These are phyloP conservation scores for Sodiomyces alkalinus DNA, from an alignment of 2,329 filamentous ascomycete species.

Conservation along the genomic window DNA sequence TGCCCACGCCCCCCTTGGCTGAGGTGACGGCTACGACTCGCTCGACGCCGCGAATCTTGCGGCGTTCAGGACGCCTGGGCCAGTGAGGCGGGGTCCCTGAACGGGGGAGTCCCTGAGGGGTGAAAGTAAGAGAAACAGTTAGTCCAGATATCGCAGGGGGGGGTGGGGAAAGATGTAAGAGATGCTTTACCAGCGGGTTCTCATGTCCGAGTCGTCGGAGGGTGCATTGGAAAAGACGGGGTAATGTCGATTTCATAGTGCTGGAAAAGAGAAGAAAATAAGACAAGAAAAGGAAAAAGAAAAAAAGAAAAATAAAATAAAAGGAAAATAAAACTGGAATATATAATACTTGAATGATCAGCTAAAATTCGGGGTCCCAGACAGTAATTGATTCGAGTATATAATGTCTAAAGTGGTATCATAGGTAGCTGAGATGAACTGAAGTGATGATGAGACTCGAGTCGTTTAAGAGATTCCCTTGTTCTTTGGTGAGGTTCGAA, in stretches of 20 bases:
- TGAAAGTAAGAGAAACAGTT: conserved; percentile 1
- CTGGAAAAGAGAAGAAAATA: too few species aligned
- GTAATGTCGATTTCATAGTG: conserved; percentile 21
- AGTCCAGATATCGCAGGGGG: background rate
- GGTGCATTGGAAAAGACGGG: conserved; percentile 19
- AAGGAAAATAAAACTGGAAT: too few species aligned
- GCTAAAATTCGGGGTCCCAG: too few species aligned
- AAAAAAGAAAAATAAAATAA: too few species aligned
- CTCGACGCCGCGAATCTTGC: conserved; percentile 67
- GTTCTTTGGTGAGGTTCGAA: too few species aligned
- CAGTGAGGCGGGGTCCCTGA: conserved; percentile 42
- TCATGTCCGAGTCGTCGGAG: conserved; percentile 46
- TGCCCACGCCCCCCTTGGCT: conserved; percentile 95
- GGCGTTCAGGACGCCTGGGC: conserved; percentile 65
- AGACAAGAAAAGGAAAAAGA: too few species aligned
- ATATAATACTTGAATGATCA: too few species aligned
- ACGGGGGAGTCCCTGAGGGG: conserved; percentile 60
- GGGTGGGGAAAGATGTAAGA: background rate
- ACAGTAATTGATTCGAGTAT: too few species aligned
- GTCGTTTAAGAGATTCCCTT: too few species aligned
- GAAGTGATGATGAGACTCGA: too few species aligned
- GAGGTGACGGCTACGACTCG: conserved; percentile 96
- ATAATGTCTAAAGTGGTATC: too few species aligned
- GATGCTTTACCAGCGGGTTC: conserved; percentile 65
- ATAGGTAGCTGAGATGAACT: too few species aligned